Evolutionary conservation across 179 eudicot genomes (phyloP).

Genomic region (Kewa caespitosa): DNA sequence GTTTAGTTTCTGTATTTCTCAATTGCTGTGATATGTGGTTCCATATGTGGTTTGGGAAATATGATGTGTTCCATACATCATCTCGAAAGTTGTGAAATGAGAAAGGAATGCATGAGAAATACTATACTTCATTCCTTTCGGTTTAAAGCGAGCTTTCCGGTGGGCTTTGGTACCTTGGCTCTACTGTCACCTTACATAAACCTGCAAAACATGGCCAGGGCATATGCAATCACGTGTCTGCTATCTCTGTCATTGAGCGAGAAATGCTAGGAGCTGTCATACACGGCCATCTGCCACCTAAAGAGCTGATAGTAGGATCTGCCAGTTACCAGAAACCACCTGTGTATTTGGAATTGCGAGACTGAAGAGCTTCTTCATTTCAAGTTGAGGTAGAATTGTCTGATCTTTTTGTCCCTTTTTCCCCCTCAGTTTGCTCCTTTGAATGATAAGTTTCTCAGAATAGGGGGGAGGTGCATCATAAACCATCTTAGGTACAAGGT

Average conservation of each 20-base stretch:
- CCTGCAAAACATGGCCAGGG: background rate
- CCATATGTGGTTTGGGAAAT: slow-evolving; percentile 5
- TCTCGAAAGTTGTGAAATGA: slow-evolving; percentile 2
- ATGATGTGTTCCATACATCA: too few relatives aligned
- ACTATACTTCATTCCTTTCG: background rate
- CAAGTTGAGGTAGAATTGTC: too few relatives aligned
- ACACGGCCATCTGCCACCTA: background rate
- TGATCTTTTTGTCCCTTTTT: too few relatives aligned
- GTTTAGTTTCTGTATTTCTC: background rate
- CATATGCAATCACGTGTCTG: background rate
- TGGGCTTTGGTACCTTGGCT: background rate
- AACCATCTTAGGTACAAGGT: too few relatives aligned
- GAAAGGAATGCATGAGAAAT: background rate
- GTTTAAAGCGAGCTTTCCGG: background rate
- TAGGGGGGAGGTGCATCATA: too few relatives aligned
- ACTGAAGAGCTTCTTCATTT: too few relatives aligned
- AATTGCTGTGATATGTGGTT: background rate
- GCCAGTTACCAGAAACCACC: too few relatives aligned
- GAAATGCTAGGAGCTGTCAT: background rate
- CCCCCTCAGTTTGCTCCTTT: too few relatives aligned
- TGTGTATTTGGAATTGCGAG: too few relatives aligned
- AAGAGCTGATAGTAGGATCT: too few relatives aligned
- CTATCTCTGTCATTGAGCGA: background rate
- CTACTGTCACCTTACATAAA: background rate
- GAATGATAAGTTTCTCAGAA: too few relatives aligned